phyloP scores from a whole-genome alignment of 1,139 yeast genomes.

The Scheffersomyces parashehatae region DNA sequence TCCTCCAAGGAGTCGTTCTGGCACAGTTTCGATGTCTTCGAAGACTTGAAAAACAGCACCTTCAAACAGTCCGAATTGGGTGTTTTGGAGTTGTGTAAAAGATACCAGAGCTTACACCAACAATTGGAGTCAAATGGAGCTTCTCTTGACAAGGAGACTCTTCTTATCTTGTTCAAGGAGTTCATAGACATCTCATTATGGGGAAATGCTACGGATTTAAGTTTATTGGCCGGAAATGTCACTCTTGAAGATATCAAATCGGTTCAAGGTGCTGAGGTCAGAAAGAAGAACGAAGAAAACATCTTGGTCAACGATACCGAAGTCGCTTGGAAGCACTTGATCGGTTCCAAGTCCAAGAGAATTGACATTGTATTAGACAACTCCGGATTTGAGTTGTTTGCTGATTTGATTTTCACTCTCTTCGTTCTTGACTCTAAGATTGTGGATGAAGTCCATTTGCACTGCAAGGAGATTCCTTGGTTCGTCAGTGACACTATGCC shows the following conservation, averaged over 20 bases:
- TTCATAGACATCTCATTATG: slow-evolving; percentile 86
- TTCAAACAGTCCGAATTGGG: slow-evolving; percentile 76
- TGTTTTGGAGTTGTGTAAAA: slow-evolving; percentile 75
- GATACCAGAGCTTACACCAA: slow-evolving; percentile 47
- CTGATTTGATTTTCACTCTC: slow-evolving; percentile 76
- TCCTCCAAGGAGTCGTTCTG: slow-evolving; percentile 34
- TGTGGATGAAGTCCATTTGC: slow-evolving; percentile 66
- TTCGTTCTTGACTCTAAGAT: slow-evolving; percentile 74
- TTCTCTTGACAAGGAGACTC: slow-evolving; percentile 41
- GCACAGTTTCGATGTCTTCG: slow-evolving; percentile 71
- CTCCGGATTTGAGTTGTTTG: slow-evolving; percentile 91
- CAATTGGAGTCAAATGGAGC: slow-evolving; percentile 32
- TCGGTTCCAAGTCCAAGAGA: slow-evolving; percentile 35
- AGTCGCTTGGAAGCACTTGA: slow-evolving; percentile 59
- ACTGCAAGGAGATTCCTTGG: slow-evolving; percentile 93
- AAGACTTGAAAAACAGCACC: slow-evolving; percentile 66
- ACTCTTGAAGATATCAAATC: slow-evolving; percentile 81
- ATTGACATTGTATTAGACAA: slow-evolving; percentile 90
- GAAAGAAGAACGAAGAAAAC: slow-evolving; percentile 81
- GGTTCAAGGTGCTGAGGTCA: slow-evolving; percentile 85
- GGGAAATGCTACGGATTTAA: slow-evolving; percentile 98
- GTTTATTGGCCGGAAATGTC: slow-evolving; percentile 80
- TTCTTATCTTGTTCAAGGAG: slow-evolving; percentile 66
- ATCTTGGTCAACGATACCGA: slow-evolving; percentile 77
- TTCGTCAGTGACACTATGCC: slow-evolving; percentile 95